Evolutionary conservation across 495 filamentous ascomycete species (phyloP).

Genomic region (Neohortaea acidophila): DNA sequence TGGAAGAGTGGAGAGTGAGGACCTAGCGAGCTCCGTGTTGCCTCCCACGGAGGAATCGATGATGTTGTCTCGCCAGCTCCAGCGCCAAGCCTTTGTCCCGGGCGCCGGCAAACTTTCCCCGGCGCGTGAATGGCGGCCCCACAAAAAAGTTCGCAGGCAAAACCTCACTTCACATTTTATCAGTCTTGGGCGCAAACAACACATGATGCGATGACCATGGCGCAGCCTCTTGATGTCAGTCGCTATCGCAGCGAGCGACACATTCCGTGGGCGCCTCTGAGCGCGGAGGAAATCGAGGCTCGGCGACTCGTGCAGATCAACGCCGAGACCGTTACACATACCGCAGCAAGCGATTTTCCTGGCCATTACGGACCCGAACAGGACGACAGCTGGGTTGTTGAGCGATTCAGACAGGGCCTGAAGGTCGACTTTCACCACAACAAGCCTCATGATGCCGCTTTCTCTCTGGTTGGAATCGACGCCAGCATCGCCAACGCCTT

Average conservation of each 20-base stretch:
- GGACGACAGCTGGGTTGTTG: conserved; percentile 72
- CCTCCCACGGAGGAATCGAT: not conserved
- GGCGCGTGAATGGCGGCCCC: too few relatives aligned
- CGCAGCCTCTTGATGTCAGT: too few relatives aligned
- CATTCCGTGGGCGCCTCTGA: conserved; percentile 6
- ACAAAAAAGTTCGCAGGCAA: too few relatives aligned
- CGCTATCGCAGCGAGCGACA: too few relatives aligned
- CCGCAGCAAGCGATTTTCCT: conserved; percentile 78
- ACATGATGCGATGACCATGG: too few relatives aligned
- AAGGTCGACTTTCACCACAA: conserved; percentile 70
- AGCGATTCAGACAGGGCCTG: conserved; percentile 57
- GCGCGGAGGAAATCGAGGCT: conserved; percentile 19
- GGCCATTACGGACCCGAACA: conserved; percentile 71
- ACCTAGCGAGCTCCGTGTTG: not conserved
- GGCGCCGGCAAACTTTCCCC: too few relatives aligned
- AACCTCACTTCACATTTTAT: too few relatives aligned
- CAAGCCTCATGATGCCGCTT: conserved; percentile 55
- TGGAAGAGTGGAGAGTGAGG: conserved; percentile 3
- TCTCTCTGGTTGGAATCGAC: conserved; percentile 83
- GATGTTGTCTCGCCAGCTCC: conserved; percentile 6
- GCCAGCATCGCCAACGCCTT: conserved; percentile 94
- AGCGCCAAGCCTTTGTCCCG: conserved; percentile 1
- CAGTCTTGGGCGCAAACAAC: too few relatives aligned
- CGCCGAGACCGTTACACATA: conserved; percentile 73
- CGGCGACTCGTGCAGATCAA: conserved; percentile 70